Conservation (phyloP, 306 rosid species). For the Casuarina equisetifolia region DNA sequence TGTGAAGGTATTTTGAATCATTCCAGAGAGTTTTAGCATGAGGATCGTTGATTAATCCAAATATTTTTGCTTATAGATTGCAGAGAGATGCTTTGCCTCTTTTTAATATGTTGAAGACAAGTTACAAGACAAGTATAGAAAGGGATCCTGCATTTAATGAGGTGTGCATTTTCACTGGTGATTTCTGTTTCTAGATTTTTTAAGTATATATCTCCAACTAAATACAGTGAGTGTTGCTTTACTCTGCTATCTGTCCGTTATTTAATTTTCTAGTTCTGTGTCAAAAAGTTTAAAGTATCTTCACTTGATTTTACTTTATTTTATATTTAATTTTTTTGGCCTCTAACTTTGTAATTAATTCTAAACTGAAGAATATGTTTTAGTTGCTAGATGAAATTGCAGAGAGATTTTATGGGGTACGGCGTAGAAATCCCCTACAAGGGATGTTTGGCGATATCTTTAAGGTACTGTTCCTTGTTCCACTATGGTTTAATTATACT, state of each 20-base stretch:
- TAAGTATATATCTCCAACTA: not conserved
- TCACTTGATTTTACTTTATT: constrained; percentile 14
- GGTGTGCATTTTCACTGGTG: constrained; percentile 38
- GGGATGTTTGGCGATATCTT: constrained; percentile 95
- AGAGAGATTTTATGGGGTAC: constrained; percentile 80
- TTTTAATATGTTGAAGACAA: constrained; percentile 70
- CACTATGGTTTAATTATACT: not conserved
- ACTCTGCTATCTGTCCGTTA: not conserved
- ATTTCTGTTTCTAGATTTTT: not conserved
- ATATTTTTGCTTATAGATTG: constrained; percentile 50
- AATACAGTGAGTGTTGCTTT: not conserved
- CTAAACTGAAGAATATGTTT: constrained; percentile 44
- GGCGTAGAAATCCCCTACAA: constrained; percentile 77
- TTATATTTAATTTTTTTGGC: constrained; percentile 3
- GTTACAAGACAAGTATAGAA: constrained; percentile 64
- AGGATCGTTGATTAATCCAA: not conserved
- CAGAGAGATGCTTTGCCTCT: constrained; percentile 92
- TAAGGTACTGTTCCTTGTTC: constrained; percentile 49
- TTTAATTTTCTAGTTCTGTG: not conserved
- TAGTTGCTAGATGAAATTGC: constrained; percentile 90
- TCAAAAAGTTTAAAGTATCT: not conserved
- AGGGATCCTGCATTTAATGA: constrained; percentile 83
- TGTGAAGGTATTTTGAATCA: not conserved
- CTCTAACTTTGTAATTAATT: constrained; percentile 17
- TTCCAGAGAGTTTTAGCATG: not conserved